Conservation (phyloP, 2,329 filamentous ascomycete genomes). For the Daldinia sp. region DNA sequence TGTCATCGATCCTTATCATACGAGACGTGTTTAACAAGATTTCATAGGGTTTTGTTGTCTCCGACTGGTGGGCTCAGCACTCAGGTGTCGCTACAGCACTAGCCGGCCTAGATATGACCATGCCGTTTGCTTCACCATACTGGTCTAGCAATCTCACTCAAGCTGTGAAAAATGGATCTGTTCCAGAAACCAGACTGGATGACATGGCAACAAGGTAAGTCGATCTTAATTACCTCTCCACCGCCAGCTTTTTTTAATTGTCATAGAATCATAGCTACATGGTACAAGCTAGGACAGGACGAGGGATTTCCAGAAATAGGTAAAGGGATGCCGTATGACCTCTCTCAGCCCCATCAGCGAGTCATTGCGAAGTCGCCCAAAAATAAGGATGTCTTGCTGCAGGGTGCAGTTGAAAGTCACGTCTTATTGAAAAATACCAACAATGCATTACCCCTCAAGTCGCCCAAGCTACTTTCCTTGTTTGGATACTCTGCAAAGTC, state of each 20-base stretch:
- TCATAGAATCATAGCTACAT: conserved; percentile 62
- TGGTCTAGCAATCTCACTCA: conserved; percentile 67
- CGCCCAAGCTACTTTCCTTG: conserved; percentile 64
- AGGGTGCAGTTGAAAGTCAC: conserved; percentile 70
- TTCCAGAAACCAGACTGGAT: conserved; percentile 66
- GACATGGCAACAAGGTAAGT: conserved; percentile 67
- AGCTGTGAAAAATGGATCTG: conserved; percentile 70
- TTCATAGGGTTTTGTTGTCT: conserved; percentile 72
- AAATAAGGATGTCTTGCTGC: conserved; percentile 57
- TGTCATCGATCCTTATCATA: conserved; percentile 48
- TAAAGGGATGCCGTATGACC: conserved; percentile 62
- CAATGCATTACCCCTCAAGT: conserved; percentile 65
- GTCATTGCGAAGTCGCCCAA: conserved; percentile 66
- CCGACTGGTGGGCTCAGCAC: conserved; percentile 77
- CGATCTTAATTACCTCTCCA: neutral
- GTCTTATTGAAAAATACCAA: conserved; percentile 73
- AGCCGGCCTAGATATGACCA: conserved; percentile 78
- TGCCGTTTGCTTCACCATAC: conserved; percentile 63
- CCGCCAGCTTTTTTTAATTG: conserved; percentile 19
- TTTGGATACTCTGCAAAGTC: conserved; percentile 70
- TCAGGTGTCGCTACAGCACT: conserved; percentile 70
- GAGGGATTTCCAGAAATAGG: conserved; percentile 59
- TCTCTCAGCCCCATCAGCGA: conserved; percentile 61
- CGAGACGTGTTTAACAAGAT: conserved; percentile 49
- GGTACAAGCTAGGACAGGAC: conserved; percentile 68